Evolutionary conservation across 371 early-diverging fungal species (phyloP).

Genomic region (Sporodiniella umbellata): DNA sequence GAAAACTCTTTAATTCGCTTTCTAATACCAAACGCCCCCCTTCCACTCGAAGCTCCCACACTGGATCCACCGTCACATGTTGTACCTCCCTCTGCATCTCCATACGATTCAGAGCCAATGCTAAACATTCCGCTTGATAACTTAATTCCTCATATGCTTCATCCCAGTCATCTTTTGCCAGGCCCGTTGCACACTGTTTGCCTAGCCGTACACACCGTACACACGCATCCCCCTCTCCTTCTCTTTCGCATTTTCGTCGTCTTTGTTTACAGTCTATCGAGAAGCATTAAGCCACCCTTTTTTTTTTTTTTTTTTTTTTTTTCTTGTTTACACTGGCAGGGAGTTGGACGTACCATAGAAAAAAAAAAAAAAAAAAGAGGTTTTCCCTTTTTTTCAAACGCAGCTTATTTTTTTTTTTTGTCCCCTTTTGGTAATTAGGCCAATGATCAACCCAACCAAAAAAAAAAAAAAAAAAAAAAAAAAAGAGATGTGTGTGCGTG

Average conservation of each 20-base stretch:
- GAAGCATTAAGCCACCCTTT: not conserved
- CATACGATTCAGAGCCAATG: no score
- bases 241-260: constrained; percentile 19
- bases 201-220: constrained; percentile 12
- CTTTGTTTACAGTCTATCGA: constrained; percentile 18
- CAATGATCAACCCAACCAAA: not conserved
- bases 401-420: not conserved
- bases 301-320: not conserved
- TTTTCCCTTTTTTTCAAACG: not conserved
- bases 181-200: constrained; percentile 4
- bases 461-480: not conserved
- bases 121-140: no score
- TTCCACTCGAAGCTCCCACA: constrained; percentile 4
- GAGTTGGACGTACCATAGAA: not conserved
- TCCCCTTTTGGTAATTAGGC: not conserved
- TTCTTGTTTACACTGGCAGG: constrained; percentile 18
- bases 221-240: constrained; percentile 6
- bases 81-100: no score
- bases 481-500: no score
- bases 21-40: constrained; percentile 4
- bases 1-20: constrained; percentile 5
- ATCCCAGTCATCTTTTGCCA: no score
- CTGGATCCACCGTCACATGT: no score
- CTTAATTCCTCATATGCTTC: constrained; percentile 1
- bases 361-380: constrained; percentile 4